Evolutionary conservation across 2,329 filamentous ascomycete genomes (phyloP).

Genomic region (Epichloe coenophiala): DNA sequence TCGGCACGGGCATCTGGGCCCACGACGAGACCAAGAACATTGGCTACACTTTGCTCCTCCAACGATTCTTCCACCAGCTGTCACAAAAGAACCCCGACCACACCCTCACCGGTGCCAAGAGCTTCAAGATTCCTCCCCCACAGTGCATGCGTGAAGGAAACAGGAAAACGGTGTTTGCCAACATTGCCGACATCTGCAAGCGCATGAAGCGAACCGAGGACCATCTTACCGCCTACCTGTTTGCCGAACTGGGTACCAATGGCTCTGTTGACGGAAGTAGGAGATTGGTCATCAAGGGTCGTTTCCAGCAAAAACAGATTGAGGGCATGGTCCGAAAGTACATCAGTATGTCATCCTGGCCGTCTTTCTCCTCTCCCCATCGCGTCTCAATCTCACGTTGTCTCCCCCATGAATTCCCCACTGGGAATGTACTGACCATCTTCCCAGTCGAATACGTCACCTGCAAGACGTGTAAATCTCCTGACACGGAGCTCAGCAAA

Average conservation of each 20-base stretch:
- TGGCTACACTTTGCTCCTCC: conserved; percentile 72
- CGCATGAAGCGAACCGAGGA: conserved; percentile 98
- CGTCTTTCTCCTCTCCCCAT: not conserved
- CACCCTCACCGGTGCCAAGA: conserved; percentile 74
- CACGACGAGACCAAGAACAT: conserved; percentile 69
- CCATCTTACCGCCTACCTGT: conserved; percentile 92
- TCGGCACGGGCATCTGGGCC: conserved; percentile 80
- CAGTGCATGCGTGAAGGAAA: conserved; percentile 99
- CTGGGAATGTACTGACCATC: not conserved
- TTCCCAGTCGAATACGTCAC: conserved; percentile 80
- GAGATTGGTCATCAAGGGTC: conserved; percentile 94
- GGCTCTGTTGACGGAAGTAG: conserved; percentile 89
- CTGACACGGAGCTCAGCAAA: conserved; percentile 93
- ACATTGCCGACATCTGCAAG: conserved; percentile 97
- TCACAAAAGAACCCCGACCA: conserved; percentile 96
- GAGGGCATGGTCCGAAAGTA: conserved; percentile 94
- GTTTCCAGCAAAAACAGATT: conserved; percentile 99
- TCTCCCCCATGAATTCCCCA: not conserved
- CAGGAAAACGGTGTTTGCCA: conserved; percentile 99
- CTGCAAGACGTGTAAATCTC: conserved; percentile 94
- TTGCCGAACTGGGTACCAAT: conserved; percentile 94
- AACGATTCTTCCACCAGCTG: conserved; percentile 87
- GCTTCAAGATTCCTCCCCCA: conserved; percentile 99
- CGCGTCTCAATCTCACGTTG: not conserved
- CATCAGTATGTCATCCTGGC: conserved; percentile 51